Conservation (phyloP, 345 rosid species). For the Adansonia digitata region DNA sequence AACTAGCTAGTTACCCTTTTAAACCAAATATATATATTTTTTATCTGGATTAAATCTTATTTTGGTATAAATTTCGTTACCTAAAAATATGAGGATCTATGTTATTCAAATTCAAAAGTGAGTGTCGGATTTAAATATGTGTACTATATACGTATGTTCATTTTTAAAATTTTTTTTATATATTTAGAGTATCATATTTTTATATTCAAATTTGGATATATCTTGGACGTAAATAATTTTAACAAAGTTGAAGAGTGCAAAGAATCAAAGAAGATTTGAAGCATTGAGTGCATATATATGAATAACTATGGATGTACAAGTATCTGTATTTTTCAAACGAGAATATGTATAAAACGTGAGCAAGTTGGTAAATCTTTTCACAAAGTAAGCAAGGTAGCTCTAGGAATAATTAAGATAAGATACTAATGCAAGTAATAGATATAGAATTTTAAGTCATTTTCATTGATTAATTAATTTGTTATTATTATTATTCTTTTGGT, state of each 20-base stretch:
- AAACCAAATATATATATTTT: too few relatives aligned
- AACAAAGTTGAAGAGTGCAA: background rate
- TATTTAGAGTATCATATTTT: too few relatives aligned
- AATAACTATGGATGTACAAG: background rate
- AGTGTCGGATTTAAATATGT: too few relatives aligned
- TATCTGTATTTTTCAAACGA: background rate
- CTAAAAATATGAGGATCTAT: background rate
- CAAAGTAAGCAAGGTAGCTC: background rate
- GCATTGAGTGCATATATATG: background rate
- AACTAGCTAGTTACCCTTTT: too few relatives aligned
- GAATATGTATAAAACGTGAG: background rate
- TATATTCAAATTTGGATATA: too few relatives aligned
- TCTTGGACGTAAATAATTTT: background rate
- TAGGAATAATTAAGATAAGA: background rate
- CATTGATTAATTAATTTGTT: background rate
- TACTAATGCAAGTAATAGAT: background rate
- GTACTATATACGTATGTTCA: too few relatives aligned
- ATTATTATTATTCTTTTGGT: background rate
- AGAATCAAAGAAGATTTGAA: background rate
- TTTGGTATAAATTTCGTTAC: background rate
- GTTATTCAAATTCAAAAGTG: too few relatives aligned
- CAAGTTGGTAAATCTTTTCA: background rate
- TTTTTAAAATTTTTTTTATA: too few relatives aligned
- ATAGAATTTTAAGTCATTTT: background rate
- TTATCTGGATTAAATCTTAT: background rate